Base-by-base conservation (phyloP, 176 grass and related monocot species). In the Bromus sterilis region DNA sequence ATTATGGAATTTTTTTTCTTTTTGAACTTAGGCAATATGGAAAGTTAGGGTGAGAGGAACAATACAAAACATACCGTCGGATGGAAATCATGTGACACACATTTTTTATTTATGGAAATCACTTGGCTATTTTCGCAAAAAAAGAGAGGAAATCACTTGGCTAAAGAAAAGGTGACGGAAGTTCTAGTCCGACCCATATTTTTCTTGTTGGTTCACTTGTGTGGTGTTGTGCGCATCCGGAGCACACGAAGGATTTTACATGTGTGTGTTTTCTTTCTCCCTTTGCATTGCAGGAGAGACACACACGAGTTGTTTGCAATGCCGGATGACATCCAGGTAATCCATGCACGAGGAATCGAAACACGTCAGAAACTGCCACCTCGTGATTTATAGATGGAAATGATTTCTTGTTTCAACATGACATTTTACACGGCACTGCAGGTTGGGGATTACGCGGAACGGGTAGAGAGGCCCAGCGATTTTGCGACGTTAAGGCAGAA, bases 401-500 rank as follows among this genome's bases (percentile, higher is more conserved):
- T 15, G 14, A 56, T 28, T 67, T 46, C 26, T 32, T 26, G 30
- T 37, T 34, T 55, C 78, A n/a, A n/a, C n/a, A n/a, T n/a, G n/a
- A n/a, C n/a, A 28, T 59, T 35, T 40, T 36, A 55, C 18, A 49
- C 79, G 20, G 28, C 11, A 2, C 16, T 74, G 25, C 76, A 94
- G 92, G 84, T 74, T 28, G 75, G 40, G 43, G 86, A 91, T 70
- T 94, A 84, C 10, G 69, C 72, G 25, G 89, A 94, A 82, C 81
- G 76, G 77, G 86, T 94, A 7, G 81, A 85, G 31, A 91, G 78
- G 18, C 92, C 92, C 4, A 59, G 86, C 18, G 92, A 94, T 80
- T 89, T 94, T 32, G 92, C 92, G 33, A 94, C 92, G 55, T 6
- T 94, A 13, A 84, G 89, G 24, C 92, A 94, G 78, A 94, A 94